Conservation (phyloP, 1,284 basidiomycete genomes). For the Ustilago cynodontis region DNA sequence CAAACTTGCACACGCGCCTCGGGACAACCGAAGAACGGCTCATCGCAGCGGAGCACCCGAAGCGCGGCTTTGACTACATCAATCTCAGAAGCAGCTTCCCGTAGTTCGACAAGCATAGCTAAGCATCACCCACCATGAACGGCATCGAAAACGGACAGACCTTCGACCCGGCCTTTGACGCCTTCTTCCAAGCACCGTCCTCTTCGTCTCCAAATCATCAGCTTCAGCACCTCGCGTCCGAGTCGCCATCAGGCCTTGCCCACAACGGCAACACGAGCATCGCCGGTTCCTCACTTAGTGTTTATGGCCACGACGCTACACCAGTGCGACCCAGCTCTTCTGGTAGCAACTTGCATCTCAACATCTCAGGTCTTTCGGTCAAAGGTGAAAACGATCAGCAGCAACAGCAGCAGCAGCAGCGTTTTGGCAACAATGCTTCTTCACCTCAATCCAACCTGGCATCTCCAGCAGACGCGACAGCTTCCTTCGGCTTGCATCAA, state of each 20-base stretch:
- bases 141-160: conserved; percentile 48
- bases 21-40: neutral
- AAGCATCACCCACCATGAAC: conserved; percentile 32
- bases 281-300: conserved; percentile 21
- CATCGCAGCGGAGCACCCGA: no score
- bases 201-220: conserved; percentile 30
- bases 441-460: conserved; percentile 35
- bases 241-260: conserved; percentile 17
- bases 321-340: conserved; percentile 37
- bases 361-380: conserved; percentile 49
- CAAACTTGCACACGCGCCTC: neutral
- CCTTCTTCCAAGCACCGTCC: conserved; percentile 44
- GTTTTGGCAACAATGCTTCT: conserved; percentile 15
- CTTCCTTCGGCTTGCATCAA: conserved; percentile 11
- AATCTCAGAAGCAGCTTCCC: neutral
- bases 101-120: neutral
- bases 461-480: conserved; percentile 32
- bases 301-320: conserved; percentile 13
- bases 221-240: conserved; percentile 11
- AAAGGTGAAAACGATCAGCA: conserved; percentile 29
- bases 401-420: conserved; percentile 31
- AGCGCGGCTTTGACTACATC: neutral
- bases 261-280: conserved; percentile 13
- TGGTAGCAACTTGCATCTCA: conserved; percentile 47
- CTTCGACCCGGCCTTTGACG: conserved; percentile 48